Base-by-base conservation (phyloP, 2,329 filamentous ascomycete genomes). In the Tolypocladium nubicola region DNA sequence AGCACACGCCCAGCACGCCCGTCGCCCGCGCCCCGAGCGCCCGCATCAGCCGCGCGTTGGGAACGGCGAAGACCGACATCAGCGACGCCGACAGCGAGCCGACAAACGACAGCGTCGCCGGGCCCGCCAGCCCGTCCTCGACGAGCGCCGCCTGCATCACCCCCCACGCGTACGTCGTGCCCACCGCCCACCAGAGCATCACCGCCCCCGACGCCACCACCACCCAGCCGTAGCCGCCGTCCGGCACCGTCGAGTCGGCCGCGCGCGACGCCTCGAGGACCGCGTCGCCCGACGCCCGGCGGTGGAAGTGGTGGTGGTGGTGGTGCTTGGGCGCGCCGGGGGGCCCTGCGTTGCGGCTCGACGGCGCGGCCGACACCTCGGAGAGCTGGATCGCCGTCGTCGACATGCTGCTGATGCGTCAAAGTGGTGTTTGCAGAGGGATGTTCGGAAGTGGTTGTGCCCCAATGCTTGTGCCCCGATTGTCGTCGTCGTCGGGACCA, bases 91-190 rank as follows among this genome's bases (percentile, higher is more conserved):
- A 72, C 14, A 85, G 63, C 0, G 78, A 80, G 2, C 82, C 83
- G 3, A 86, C 78, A 60, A 84, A 86, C 2, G 81, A 78, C 26
- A 86, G 70, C 1, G 78, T 82, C 0, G 77, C 77, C 0, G 81
- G 72, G 0, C 74, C 73, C 0, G 75, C 74, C 1, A 83, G 68
- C 0, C 72, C 71, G 11, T 76, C 68, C 39, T 77, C 68, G 3
- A 84, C 76, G 1, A 86, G 73, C 0, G 77, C 81, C 4, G 75
- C 74, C 67, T 87, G 83, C 52, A 85, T 70, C 0, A 87, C 75
- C 30, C 83, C 84, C 82, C 83, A 86, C 60, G 75, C 76, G 63
- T 83, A 83, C 9, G 75, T 75, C 0, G 76, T 80, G 54, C 82
- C 82, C 53, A 80, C 75, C 55, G 78, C 74, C 80, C 79, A 83